Evolutionary conservation across 2,329 filamentous ascomycete species (phyloP), one percentile per base, ranked within the genome.

Genomic region (Atkinsonella hypoxylon): DNA sequence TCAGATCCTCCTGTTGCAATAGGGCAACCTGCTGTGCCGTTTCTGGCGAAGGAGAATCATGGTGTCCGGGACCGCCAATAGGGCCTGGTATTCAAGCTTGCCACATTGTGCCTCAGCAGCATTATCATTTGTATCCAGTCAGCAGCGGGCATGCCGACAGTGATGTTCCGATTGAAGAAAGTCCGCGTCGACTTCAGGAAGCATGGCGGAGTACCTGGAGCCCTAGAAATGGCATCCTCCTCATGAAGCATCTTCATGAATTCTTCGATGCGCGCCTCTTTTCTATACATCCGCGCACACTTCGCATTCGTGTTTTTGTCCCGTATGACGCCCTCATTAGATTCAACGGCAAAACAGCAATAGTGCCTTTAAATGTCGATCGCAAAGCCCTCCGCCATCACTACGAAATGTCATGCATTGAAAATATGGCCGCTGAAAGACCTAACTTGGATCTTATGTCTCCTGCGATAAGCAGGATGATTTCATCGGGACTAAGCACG

Each of bases 281-380:
- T 13, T 60, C 60, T 1, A 60, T 62, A 3, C 55, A 62, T 45
- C 60, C 57, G 0, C 44, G 53, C 1, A 59, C 59, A 0, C 15
- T 50, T 1, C 51, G 38, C 7, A 52, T 61, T 2, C 57, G 57
- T 8, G 56, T 50, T 11, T 60, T 58, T 38, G 52, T 58, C 5
- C 52, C 51, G 9, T 60, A 51, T 41, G 43, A 60, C 31, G 30
- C 51, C 18, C 18, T 58, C 0, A 41, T 36, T 2, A 42, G 52
- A 2, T 57, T 51, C 34, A 49, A 59, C 44, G 54, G 54, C 11
- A 7, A 20, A 0, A 18, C 30, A n/a, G 58, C 58, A 15, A 17
- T 32, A 1, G 2, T 58, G 5, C 40, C 57, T 4, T 2, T 7
- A 8, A 18, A 4, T 11, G 42, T 57, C 20, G 54, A 58, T 39